Conservation (phyloP, 768 basidiomycete species). For the Lentinula boryana region DNA sequence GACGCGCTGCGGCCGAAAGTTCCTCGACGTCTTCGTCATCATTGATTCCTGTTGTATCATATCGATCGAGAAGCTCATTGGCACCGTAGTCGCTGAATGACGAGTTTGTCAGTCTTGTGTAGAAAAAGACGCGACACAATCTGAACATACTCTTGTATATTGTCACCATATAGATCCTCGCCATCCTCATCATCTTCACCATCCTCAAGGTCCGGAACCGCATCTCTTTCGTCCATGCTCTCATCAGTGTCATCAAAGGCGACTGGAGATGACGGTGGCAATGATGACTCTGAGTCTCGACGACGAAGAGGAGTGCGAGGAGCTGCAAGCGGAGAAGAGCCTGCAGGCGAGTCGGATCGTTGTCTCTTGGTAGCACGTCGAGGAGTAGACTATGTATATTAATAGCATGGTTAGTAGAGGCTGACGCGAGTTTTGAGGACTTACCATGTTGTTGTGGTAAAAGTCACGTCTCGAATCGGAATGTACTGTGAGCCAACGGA, state of each 20-base stretch:
- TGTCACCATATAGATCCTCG: conserved; percentile 90
- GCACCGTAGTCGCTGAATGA: conserved; percentile 71
- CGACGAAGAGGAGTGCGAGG: conserved; percentile 39
- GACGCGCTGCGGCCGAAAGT: conserved; percentile 62
- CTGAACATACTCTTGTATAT: conserved; percentile 57
- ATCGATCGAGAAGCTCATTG: conserved; percentile 78
- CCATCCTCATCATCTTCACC: conserved; percentile 76
- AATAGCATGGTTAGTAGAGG: not conserved
- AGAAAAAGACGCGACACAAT: conserved; percentile 9
- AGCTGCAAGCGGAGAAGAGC: conserved; percentile 41
- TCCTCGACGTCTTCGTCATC: conserved; percentile 71
- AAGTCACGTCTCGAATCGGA: not conserved
- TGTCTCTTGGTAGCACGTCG: conserved; percentile 55
- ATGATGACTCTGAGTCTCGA: conserved; percentile 69
- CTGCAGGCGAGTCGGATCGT: conserved; percentile 47
- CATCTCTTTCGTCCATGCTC: conserved; percentile 65
- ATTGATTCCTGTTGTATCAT: conserved; percentile 83
- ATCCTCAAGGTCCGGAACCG: conserved; percentile 58
- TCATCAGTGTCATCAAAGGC: conserved; percentile 88
- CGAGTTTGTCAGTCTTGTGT: not conserved
- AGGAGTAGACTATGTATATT: conserved; percentile 29
- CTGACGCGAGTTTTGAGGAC: conserved; percentile 4
- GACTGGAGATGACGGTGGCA: conserved; percentile 78
- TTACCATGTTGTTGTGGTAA: conserved; percentile 28
- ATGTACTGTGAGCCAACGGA: not conserved